phyloP scores from a whole-genome alignment of 1,284 basidiomycete species.

The Coniophora puteana region DNA sequence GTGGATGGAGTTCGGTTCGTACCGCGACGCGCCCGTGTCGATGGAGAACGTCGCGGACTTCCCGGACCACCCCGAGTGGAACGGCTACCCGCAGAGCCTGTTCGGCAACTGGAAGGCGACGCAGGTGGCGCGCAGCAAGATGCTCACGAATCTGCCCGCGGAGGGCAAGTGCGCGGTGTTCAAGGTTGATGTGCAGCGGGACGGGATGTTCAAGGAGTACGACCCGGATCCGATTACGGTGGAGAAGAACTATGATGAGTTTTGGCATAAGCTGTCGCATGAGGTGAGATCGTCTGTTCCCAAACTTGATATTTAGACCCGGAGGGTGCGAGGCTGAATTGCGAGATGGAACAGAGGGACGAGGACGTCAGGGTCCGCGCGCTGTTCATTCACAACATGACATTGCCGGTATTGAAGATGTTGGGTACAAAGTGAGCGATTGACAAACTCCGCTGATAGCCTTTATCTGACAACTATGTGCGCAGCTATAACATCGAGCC shows the following conservation, averaged over 20 bases:
- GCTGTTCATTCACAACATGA: constrained; percentile 46
- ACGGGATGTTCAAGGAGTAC: constrained; percentile 24
- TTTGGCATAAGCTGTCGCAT: constrained; percentile 17
- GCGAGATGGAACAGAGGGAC: constrained; percentile 30
- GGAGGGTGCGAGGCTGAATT: too few relatives aligned
- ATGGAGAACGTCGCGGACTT: not conserved
- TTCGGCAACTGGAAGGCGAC: constrained; percentile 49
- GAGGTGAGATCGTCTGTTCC: constrained; percentile 12
- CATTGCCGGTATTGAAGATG: constrained; percentile 41
- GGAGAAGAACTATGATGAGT: not conserved
- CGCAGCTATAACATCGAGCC: constrained; percentile 39
- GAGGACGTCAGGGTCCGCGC: constrained; percentile 35
- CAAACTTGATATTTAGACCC: not conserved
- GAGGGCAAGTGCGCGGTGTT: constrained; percentile 32
- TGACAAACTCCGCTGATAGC: not conserved
- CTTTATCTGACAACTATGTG: not conserved
- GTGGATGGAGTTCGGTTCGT: constrained; percentile 30
- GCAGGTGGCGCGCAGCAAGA: constrained; percentile 39
- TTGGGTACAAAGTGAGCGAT: constrained; percentile 46
- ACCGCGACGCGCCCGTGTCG: too few relatives aligned
- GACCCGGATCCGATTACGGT: constrained; percentile 1
- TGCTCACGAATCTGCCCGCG: constrained; percentile 24
- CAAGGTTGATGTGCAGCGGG: constrained; percentile 37
- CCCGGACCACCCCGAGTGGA: constrained; percentile 16
- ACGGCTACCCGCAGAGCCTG: constrained; percentile 40